Evolutionary conservation across 768 basidiomycete species (phyloP).

Genomic region (Rhodotorula paludigena): DNA sequence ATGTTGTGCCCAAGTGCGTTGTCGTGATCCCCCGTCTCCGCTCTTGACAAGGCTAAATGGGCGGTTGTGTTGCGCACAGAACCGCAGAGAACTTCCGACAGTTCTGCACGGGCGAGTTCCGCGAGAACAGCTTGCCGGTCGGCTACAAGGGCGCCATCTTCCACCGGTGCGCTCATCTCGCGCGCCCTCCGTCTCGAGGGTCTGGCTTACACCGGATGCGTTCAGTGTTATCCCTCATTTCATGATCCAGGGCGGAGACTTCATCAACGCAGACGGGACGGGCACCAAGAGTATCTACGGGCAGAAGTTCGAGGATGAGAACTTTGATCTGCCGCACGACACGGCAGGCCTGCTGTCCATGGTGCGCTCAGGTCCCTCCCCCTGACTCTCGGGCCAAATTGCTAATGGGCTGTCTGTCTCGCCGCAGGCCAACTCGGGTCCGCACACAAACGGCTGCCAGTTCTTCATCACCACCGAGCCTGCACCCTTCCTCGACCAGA

Average conservation of each 20-base stretch:
- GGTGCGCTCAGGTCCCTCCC: slow-evolving; percentile 52
- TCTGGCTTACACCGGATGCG: slow-evolving; percentile 86
- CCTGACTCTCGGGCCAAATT: neutral
- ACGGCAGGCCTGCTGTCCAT: slow-evolving; percentile 84
- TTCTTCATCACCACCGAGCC: slow-evolving; percentile 96
- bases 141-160: slow-evolving; percentile 41
- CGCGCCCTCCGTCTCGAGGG: slow-evolving; percentile 53
- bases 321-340: slow-evolving; percentile 82
- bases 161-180: slow-evolving; percentile 20
- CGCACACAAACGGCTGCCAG: slow-evolving; percentile 92
- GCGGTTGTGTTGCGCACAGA: slow-evolving; percentile 49
- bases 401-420: neutral
- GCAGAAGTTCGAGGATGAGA: slow-evolving; percentile 89
- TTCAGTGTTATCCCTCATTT: slow-evolving; percentile 57
- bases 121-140: slow-evolving; percentile 53
- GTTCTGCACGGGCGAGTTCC: slow-evolving; percentile 92
- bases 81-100: slow-evolving; percentile 98
- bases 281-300: slow-evolving; percentile 97
- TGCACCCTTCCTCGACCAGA: slow-evolving; percentile 87
- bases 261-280: slow-evolving; percentile 88
- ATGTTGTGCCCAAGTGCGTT: slow-evolving; percentile 84
- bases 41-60: neutral
- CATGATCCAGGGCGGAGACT: slow-evolving; percentile 78
- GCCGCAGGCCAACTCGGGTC: slow-evolving; percentile 82
- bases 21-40: neutral